Base-by-base conservation (phyloP, 1,284 basidiomycete species). In the Tylopilus sp. region DNA sequence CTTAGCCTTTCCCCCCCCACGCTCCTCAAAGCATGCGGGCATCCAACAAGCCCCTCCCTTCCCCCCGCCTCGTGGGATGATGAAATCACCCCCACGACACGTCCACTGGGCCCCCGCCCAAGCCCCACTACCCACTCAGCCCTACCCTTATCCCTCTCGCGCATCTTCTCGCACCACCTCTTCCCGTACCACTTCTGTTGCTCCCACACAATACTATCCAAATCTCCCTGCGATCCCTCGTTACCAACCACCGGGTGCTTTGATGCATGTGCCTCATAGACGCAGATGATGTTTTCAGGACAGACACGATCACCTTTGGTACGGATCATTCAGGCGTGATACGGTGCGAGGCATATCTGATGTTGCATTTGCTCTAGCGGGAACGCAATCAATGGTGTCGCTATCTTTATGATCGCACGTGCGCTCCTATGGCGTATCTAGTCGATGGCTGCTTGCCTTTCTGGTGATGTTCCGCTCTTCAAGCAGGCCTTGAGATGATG, bases 91-190 rank as follows among this genome's bases (percentile, higher is more conserved):
- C 13, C 45, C 60, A 21, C 46, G 62, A 36, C 60, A 55, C 38
- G 60, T 63, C 4, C 60, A 63, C 48, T 63, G 60, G 60, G 62
- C 60, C 1, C 60, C 60, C 16, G 61, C 64, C 13, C 60, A 62
- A 41, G 64, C 63, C 2, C 52, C 61, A 8, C 45, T 63, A 0
- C 60, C 64, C 5, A 18, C 51, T 8, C 60, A 59, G 7, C 58
- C 61, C 6, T 65, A 65, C n/a, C 61, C 60, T 34, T 65, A 66
- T 40, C 61, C 61, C 1, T 60, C 64, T 2, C 46, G 59, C 21
- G 2, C 18, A 3, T 56, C 63, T 13, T 53, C 57, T 8, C 49
- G 36, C 4, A 41, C 49, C 4, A 36, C 46, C 8, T 36, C 56
- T 29, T 53, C 58, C 5, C 46, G 42, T 26, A 9, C 41, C 6